Base-by-base conservation (phyloP, 495 filamentous ascomycete genomes). In the Lophium mytilinum region DNA sequence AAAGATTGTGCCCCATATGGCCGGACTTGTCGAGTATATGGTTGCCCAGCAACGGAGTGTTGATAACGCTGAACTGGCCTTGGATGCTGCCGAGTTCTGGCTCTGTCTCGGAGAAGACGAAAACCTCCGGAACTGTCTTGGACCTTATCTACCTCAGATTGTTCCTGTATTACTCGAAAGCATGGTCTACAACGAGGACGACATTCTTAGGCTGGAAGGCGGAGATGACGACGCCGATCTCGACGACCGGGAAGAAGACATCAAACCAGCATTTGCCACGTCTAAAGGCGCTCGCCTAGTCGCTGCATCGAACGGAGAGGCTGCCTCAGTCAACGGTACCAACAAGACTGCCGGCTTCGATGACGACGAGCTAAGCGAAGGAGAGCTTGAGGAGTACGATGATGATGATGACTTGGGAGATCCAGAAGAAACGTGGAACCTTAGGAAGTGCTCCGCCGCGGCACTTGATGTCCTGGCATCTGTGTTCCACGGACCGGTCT, bases 71-170 rank as follows among this genome's bases (percentile, higher is more conserved):
- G 93, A 97, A 49, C 79, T 97, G 48, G 89, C 91, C 41, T 83
- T 93, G 37, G 93, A 97, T 69, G 93, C 93, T 14, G 92, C 94
- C 8, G 93, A 97, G 71, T 99, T 99, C 67, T 99, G 92, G 90
- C 81, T 99, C 48, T 87, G 87, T 49, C 83, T 95, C 34, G 91
- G 91, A 30, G 94, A 96, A 69, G 89, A 95, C 67, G 77, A 85
- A 37, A 78, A 82, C 48, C 70, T 99, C 48, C 87, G 87, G 69
- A 77, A 80, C 39, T 76, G 80, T 0, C 71, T 99, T 17, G 83
- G 76, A 6, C 90, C 88, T 1, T 87, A 86, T 67, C 81, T 99
- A 58, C 72, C 79, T 53, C 88, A 89, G 68, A 89, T 99, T 47
- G 83, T 99, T 15, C 92, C 93, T 0, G 86, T 96, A 14, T 72